A percentile compares a stretch with the other conserved stretches of the same genome.
Conservation (phyloP, 192 early-diverging fungal species). For the Coemansia sp. region DNA sequence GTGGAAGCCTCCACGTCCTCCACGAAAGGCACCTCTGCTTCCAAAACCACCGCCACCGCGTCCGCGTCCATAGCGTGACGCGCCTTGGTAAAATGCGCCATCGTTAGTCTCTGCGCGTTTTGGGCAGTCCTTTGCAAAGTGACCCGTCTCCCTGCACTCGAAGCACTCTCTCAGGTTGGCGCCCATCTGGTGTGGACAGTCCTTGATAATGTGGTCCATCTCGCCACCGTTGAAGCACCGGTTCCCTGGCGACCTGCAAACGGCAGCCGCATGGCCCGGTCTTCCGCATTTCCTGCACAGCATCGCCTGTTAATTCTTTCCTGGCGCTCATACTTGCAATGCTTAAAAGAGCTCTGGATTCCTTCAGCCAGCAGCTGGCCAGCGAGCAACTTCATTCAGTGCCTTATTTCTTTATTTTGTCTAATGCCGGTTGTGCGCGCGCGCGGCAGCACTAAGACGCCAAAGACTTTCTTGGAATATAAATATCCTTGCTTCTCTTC, state of each 20-base stretch:
- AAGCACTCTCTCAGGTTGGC: constrained; percentile 49
- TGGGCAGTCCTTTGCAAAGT: constrained; percentile 51
- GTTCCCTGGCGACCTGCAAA: constrained; percentile 16
- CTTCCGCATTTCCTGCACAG: constrained; percentile 48
- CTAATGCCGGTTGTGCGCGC: not conserved
- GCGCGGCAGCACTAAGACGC: not conserved
- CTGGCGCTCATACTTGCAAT: not conserved
- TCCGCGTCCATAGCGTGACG: constrained; percentile 1
- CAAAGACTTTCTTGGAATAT: not conserved
- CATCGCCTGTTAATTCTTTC: constrained; percentile 14
- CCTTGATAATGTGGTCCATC: constrained; percentile 46
- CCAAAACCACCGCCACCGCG: constrained; percentile 1
- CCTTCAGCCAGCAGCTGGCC: too few relatives aligned
- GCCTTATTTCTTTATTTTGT: too few relatives aligned
- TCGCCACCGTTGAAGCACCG: constrained; percentile 56
- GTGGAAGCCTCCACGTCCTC: not conserved
- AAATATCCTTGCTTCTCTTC: not conserved
- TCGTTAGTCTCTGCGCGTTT: not conserved
- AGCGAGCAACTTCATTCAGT: too few relatives aligned
- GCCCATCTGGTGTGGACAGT: constrained; percentile 46
- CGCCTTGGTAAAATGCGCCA: not conserved
- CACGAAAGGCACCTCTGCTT: constrained; percentile 5
- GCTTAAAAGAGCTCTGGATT: too few relatives aligned
- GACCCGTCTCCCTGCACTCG: constrained; percentile 53
- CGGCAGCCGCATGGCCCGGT: constrained; percentile 30